Base-by-base conservation (phyloP, 768 basidiomycete species). In the Myochromella boudieri region DNA sequence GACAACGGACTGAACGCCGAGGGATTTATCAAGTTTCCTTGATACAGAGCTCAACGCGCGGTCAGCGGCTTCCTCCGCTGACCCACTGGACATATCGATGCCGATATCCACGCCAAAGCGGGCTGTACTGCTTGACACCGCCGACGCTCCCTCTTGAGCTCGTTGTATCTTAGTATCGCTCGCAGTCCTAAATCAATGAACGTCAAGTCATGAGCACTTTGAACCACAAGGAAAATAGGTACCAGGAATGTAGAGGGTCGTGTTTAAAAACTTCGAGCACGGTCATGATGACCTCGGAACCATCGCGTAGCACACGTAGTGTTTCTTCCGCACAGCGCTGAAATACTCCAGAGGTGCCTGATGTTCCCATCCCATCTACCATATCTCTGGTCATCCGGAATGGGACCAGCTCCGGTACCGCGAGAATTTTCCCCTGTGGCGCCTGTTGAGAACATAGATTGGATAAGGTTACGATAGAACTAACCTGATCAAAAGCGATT, bases 251-350 rank as follows among this genome's bases (percentile, higher is more conserved):
- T 15, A 99, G 76, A 4, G 97, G 95, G 64, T 99, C 95, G 60
- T 95, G 82, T 64, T 90, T 92, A 81, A 98, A 97, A 11, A 97
- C 95, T 59, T 97, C 95, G 28, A 99, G 75, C 3, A 99, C 88
- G 1, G 95, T 97, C 78, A 94, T 82, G 59, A 99, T 85, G 36
- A 95, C 82, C 26, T 85, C 87, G 0, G 91, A 90, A 8, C 84
- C 80, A 29, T 87, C 84, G 9, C 95, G 80, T 26, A 98, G 71
- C 4, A 99, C 95, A 10, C 94, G 83, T 6, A 99, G 68, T 0
- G 95, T 97, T 65, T 98, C 91, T 67, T 99, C 94, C 1, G 92
- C 85, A 60, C 95, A 97, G 11, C 92, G 81, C 51, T 95, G 85
- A 73, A 95, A 99, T 2, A 97, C 95, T 0, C 95, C 95, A 54